Base-by-base conservation (phyloP, 2,329 filamentous ascomycete species). In the Aspergillus persii region DNA sequence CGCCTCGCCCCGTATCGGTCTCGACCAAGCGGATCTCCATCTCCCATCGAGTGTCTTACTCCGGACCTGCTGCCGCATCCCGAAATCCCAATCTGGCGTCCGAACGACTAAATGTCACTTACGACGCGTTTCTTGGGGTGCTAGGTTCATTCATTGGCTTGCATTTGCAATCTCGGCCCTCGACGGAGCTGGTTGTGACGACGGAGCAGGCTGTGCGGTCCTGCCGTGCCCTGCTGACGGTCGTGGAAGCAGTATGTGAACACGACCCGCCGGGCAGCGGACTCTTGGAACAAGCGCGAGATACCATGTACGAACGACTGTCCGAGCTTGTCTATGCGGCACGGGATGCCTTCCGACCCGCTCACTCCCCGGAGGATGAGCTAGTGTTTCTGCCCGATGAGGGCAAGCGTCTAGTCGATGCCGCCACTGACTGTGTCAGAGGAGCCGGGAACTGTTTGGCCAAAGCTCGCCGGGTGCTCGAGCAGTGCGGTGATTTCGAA, bases 91-190 rank as follows among this genome's bases (percentile, higher is more conserved):
- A 90, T 68, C 82, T 97, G 60, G 91, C 95, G 36, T 96, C 93
- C 2, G 90, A 93, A 73, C 88, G 88, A 66, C 84, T 98, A 52
- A 89, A 87, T 68, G 81, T 84, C 53, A 90, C 88, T 53, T 92
- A 97, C 77, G 93, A 98, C 77, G 86, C 86, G 7, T 96, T 98
- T 70, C 80, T 99, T 55, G 95, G 93, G 6, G 90, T 93, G 70
- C 85, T 99, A 54, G 94, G 91, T 53, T 96, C 92, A 4, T 96
- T 98, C 73, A 94, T 98, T 72, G 95, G 95, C 15, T 83, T 97
- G 57, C 92, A 97, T 74, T 82, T 97, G 61, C 92, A 97, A 73
- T 95, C 93, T n/a, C 89, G 95, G 62, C 95, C 92, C 7, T 89
- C 92, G 8, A 86, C 89, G 1, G 92, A 96, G 72, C 83, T 98